phyloP scores from a whole-genome alignment of 306 rosid species.

The Arachis stenosperma region DNA sequence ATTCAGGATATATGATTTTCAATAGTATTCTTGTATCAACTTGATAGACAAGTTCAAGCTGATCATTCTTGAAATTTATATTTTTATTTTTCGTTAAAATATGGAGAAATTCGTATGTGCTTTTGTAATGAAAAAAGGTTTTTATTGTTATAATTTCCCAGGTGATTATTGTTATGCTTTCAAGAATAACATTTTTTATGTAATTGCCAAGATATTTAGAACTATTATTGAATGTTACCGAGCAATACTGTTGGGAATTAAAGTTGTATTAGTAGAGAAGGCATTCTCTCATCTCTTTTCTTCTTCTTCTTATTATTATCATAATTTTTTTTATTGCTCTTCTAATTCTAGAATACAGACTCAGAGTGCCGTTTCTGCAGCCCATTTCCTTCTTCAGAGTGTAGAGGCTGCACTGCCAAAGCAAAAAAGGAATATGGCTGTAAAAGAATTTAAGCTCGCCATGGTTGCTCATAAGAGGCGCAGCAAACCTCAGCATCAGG shows the following conservation, averaged over 20 bases:
- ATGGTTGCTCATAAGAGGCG: slow-evolving; percentile 81
- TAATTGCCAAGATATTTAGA: not conserved
- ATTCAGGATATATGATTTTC: not conserved
- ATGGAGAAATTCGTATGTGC: not conserved
- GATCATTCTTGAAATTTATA: not conserved
- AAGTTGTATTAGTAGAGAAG: slow-evolving; percentile 1
- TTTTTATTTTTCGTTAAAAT: not conserved
- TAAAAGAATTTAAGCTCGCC: slow-evolving; percentile 73
- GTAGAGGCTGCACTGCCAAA: slow-evolving; percentile 74
- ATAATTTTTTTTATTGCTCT: slow-evolving; percentile 19
- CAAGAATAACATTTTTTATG: not conserved
- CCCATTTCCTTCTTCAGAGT: slow-evolving; percentile 67
- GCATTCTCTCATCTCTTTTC: not conserved
- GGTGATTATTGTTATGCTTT: not conserved
- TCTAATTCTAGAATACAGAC: slow-evolving; percentile 64
- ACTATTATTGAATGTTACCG: not conserved
- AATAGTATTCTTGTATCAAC: not conserved
- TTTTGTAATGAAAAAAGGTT: not conserved
- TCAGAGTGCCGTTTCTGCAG: slow-evolving; percentile 65
- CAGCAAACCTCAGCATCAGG: slow-evolving; percentile 53
- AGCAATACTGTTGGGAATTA: not conserved
- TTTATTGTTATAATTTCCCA: no score
- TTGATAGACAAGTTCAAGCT: not conserved
- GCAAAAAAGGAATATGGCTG: slow-evolving; percentile 72
- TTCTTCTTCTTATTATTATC: not conserved